Base-by-base conservation (phyloP, 2,329 filamentous ascomycete genomes). In the Penicillium sp. region DNA sequence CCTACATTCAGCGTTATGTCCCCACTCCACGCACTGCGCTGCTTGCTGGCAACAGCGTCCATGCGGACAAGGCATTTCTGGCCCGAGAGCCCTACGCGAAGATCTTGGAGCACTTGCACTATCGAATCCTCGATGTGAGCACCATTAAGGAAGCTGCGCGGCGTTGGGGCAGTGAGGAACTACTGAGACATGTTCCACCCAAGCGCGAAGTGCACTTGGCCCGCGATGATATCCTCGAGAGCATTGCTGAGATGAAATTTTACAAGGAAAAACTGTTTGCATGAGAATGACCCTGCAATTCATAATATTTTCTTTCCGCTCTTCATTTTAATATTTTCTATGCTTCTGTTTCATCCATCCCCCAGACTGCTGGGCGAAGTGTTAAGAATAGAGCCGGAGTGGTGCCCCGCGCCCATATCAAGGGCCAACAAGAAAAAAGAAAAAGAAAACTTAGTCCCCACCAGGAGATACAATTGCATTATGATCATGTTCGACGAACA, bases 111-210 rank as follows among this genome's bases (percentile, higher is more conserved):
- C 85, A 94, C 73, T 78, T 99, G 62, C 90, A 96, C 74, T 92
- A 99, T 75, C 85, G 94, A 14, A 89, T 99, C 59, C 77, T 97
- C 44, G 94, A 99, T 71, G 91, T 97, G 51, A 97, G 92, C 73
- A 84, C 87, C 43, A 84, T 97, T 68, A 97, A 97, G 77, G 94
- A 99, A 78, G 92, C 91, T 19, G 89, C 87, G 16, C 84, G 86
- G 60, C 82, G 93, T 42, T 99, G 94, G 93, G 87, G 86, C 39
- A 80, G 81, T 1, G 71, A 79, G n/a, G 79, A 83, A 7, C 71
- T 90, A 8, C 68, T 89, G 57, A 77, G 78, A 51, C 78, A 79
- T 40, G 86, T 84, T 24, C 92, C 93, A 11, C 74, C 69, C 58
- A 97, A 97, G 79, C 83, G 83, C 69, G 85, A 84, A 33, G 77